phyloP scores from a whole-genome alignment of 2,329 filamentous ascomycete species.

The Colletotrichum magnum region DNA sequence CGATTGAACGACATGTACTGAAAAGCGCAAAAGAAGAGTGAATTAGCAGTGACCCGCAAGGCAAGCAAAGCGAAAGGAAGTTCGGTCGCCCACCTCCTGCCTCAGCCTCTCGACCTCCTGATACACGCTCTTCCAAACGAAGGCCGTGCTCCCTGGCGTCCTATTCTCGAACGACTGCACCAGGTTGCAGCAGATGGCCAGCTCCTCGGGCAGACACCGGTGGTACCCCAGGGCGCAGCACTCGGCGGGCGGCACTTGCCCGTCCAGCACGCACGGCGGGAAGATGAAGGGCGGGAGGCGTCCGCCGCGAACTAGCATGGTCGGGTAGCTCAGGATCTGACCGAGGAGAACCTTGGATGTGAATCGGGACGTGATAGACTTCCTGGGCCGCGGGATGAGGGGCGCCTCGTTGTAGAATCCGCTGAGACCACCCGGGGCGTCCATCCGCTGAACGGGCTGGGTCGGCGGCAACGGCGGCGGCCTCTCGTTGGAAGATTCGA shows the following conservation, averaged over 20 bases:
- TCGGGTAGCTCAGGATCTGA: slow-evolving; percentile 44
- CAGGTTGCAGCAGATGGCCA: slow-evolving; percentile 47
- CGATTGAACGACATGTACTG: slow-evolving; percentile 13
- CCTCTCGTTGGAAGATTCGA: not conserved
- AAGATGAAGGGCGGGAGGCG: slow-evolving; percentile 48
- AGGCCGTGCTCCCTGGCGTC: slow-evolving; percentile 41
- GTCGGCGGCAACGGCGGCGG: no score
- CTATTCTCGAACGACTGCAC: slow-evolving; percentile 43
- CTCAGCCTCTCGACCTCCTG: slow-evolving; percentile 35
- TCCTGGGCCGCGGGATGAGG: not conserved
- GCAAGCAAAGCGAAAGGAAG: no score
- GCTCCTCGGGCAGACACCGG: slow-evolving; percentile 44
- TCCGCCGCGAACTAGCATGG: slow-evolving; percentile 41
- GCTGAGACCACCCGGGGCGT: not conserved
- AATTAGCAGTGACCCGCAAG: not conserved
- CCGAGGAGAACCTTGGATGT: slow-evolving; percentile 43
- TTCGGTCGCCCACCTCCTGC: slow-evolving; percentile 3
- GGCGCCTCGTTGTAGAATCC: slow-evolving; percentile 15
- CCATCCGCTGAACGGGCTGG: not conserved
- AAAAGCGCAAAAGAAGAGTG: not conserved
- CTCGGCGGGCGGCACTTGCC: slow-evolving; percentile 8
- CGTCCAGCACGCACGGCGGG: slow-evolving; percentile 44
- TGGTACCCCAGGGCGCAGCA: slow-evolving; percentile 44
- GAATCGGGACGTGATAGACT: slow-evolving; percentile 37
- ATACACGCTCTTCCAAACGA: slow-evolving; percentile 46